Percentiles rank a stretch among this genome's conserved stretches.
Conservation (phyloP, 768 basidiomycete species). For the Boletus rufocinnamomeus region DNA sequence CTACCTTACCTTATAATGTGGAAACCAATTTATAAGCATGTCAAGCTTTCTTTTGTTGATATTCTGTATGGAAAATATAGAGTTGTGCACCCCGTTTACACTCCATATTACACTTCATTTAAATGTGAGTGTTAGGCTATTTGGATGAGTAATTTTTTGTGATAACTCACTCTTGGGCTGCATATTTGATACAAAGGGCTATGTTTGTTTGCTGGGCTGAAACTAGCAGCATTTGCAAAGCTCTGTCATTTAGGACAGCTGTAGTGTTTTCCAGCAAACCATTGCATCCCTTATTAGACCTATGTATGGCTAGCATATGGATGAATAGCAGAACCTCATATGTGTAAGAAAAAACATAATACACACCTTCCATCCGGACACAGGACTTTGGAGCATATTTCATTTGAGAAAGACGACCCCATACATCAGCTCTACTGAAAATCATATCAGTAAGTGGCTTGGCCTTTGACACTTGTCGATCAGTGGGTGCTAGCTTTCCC, state of each 20-base stretch:
- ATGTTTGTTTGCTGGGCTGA: constrained; percentile 4
- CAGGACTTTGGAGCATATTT: neutral
- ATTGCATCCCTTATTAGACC: neutral
- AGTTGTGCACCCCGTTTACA: neutral
- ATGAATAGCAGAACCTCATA: neutral
- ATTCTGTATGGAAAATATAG: neutral
- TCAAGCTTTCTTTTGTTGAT: neutral
- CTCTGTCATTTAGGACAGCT: neutral
- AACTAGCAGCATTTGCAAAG: constrained; percentile 3
- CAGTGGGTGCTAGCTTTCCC: neutral
- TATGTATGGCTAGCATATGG: neutral
- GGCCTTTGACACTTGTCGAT: neutral
- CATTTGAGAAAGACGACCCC: neutral
- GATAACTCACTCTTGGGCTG: neutral
- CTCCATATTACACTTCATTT: neutral
- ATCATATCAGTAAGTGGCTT: neutral
- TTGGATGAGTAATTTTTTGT: no score
- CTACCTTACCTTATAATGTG: neutral
- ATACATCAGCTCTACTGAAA: neutral
- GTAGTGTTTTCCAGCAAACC: neutral
- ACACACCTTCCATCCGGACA: neutral
- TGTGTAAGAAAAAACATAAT: neutral
- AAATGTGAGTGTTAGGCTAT: neutral
- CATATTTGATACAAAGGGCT: constrained; percentile 6
- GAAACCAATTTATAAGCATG: neutral